Evolutionary conservation across 140 eudicot species (phyloP).

Genomic region (Oenanthe javanica): DNA sequence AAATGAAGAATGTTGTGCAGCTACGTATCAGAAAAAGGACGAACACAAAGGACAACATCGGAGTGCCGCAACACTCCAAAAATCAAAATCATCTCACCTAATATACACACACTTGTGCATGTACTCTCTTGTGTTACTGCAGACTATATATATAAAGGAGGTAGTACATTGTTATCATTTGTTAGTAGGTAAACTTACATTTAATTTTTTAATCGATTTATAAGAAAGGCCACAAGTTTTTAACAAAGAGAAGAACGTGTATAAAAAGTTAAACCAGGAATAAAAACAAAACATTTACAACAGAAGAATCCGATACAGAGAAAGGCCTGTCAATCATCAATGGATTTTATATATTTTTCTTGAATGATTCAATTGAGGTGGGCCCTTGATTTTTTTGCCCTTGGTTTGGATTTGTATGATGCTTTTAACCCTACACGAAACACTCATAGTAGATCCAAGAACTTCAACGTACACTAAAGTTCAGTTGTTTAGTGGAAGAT

Average conservation of each 20-base stretch:
- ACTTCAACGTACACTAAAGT: neutral
- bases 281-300: slow-evolving; percentile 28
- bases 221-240: neutral
- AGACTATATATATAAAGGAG: neutral
- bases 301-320: slow-evolving; percentile 42
- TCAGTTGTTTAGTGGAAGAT: slow-evolving; percentile 10
- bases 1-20: slow-evolving; percentile 43
- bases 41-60: slow-evolving; percentile 33
- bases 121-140: neutral
- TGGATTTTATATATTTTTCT: slow-evolving; percentile 34
- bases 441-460: slow-evolving; percentile 7
- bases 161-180: slow-evolving; percentile 2
- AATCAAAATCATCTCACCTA: neutral
- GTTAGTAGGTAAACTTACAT: neutral
- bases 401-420: slow-evolving; percentile 10
- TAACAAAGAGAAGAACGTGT: neutral
- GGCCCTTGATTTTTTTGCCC: slow-evolving; percentile 13
- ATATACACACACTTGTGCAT: neutral
- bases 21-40: slow-evolving; percentile 19
- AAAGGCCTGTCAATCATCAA: slow-evolving; percentile 33
- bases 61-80: slow-evolving; percentile 17
- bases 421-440: neutral
- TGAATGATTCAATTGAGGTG: slow-evolving; percentile 27
- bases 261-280: slow-evolving; percentile 11
- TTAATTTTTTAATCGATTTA: neutral